Base-by-base conservation (phyloP, 768 basidiomycete genomes). In the Russula sp. region DNA sequence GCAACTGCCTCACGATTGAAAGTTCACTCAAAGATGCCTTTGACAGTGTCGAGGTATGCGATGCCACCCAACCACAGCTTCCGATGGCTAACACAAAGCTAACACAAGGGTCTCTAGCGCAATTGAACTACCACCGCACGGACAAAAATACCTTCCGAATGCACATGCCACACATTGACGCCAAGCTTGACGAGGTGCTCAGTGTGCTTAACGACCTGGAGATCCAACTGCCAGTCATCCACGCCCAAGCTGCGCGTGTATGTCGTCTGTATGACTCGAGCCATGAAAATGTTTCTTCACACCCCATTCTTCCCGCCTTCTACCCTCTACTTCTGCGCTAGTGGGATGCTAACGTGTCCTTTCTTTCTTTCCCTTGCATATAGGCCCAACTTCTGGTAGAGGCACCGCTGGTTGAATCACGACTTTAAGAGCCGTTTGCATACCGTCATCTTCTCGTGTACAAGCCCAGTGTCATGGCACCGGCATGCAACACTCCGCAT, bases 401-500 rank as follows among this genome's bases (percentile, higher is more conserved):
- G 3, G 85, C 77, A 91, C 52, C 79, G 79, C 59, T 92, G 89
- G 89, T 79, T 90, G 28, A 90, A 90, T 72, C 90, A 86, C 0
- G 86, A 88, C 62, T 86, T 89, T 86, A 88, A 63, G 84, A 87
- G 73, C 85, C 64, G 89, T 18, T 88, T 87, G 84, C 82, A 88
- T 49, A 74, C 80, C 20, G 87, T 85, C 75, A 84, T 92, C 69
- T 91, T 91, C 77, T 86, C 89, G 1, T 78, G 85, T 9, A 80
- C 80, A 3, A 86, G 85, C 57, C 90, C 90, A 0, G 89, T 91
- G 28, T 88, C 88, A 20, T 80, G 81, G 78, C 80, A 82, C 46
- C 88, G 86, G 88, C 89, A 86, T 70, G 75, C 76, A 4, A 75
- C 83, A 51, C 83, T 90, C 78, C 84, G 89, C 36, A 67, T 71